phyloP scores from a whole-genome alignment of 768 basidiomycete genomes.

The Collybia mongolica region DNA sequence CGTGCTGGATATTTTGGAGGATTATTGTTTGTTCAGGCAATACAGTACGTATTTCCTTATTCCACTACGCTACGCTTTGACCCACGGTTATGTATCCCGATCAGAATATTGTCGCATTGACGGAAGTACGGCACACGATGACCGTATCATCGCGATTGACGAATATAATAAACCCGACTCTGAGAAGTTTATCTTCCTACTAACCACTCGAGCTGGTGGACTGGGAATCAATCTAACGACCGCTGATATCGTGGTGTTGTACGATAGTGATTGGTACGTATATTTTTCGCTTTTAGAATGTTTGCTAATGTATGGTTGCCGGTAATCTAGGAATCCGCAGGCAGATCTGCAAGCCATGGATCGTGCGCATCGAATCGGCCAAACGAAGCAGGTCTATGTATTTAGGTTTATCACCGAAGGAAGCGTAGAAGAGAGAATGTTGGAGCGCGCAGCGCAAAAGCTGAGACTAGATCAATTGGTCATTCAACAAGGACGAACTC shows the following conservation, averaged over 20 bases:
- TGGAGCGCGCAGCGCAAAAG: conserved; percentile 95
- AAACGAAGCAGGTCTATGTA: conserved; percentile 97
- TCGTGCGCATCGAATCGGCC: conserved; percentile 93
- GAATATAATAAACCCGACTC: conserved; percentile 94
- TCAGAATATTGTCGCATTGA: conserved; percentile 96
- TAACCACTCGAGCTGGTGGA: conserved; percentile 96
- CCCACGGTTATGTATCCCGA: background rate
- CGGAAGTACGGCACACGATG: conserved; percentile 93
- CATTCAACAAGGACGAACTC: conserved; percentile 91
- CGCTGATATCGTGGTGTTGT: conserved; percentile 93
- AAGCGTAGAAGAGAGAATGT: conserved; percentile 93
- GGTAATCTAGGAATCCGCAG: conserved; percentile 84
- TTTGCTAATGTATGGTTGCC: conserved; percentile 2
- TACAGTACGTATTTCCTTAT: conserved; percentile 61
- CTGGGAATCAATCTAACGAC: conserved; percentile 95
- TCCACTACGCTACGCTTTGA: background rate
- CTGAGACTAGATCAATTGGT: conserved; percentile 93
- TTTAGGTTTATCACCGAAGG: conserved; percentile 97
- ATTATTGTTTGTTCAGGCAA: conserved; percentile 89
- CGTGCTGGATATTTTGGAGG: conserved; percentile 96
- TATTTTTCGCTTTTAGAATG: background rate
- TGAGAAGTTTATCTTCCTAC: conserved; percentile 94
- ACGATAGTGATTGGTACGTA: conserved; percentile 91
- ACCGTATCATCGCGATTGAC: conserved; percentile 93
- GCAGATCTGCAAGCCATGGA: conserved; percentile 99